Percentiles rank a stretch among this genome's conserved stretches.
These are phyloP conservation scores for Coniella lustricola DNA, from an alignment of 2,329 filamentous ascomycete genomes.

Conservation along the genomic window DNA sequence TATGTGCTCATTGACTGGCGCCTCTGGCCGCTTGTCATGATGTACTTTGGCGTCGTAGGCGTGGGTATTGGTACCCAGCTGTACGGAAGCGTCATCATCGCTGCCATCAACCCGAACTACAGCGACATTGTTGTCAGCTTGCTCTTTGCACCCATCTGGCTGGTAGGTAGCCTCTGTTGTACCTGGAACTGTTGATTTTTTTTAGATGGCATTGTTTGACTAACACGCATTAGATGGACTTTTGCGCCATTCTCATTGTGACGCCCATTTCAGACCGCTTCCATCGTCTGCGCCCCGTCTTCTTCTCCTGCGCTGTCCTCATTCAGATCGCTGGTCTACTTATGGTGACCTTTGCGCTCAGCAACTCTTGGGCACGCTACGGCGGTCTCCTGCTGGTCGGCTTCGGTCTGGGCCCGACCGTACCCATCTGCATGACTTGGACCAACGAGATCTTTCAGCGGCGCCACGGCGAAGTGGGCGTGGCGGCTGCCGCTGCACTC, in stretches of 20 bases:
- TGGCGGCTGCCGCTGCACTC: slow-evolving; percentile 76
- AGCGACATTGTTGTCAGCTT: slow-evolving; percentile 71
- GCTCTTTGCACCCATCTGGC: slow-evolving; percentile 87
- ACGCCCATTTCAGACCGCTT: slow-evolving; percentile 85
- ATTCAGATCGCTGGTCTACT: slow-evolving; percentile 80
- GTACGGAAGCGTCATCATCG: slow-evolving; percentile 82
- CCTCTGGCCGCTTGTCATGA: slow-evolving; percentile 75
- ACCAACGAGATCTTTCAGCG: slow-evolving; percentile 84
- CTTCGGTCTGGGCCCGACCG: slow-evolving; percentile 83
- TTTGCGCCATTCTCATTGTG: slow-evolving; percentile 77
- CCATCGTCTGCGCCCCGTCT: slow-evolving; percentile 68
- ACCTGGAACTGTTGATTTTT: neutral
- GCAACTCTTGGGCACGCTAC: slow-evolving; percentile 74
- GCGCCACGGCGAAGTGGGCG: slow-evolving; percentile 83
- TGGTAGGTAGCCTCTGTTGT: slow-evolving; percentile 46
- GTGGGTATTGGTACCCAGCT: slow-evolving; percentile 86
- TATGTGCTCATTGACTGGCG: slow-evolving; percentile 77
- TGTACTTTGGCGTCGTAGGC: slow-evolving; percentile 94
- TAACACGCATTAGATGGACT: slow-evolving; percentile 57
- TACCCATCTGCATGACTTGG: slow-evolving; percentile 93
- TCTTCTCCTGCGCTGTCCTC: slow-evolving; percentile 70
- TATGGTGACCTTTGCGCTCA: slow-evolving; percentile 65
- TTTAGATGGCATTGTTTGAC: neutral
- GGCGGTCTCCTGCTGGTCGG: slow-evolving; percentile 84
- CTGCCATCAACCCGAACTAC: slow-evolving; percentile 65